Evolutionary conservation across 495 filamentous ascomycete genomes (phyloP).

Genomic region (Emericellopsis terricola): DNA sequence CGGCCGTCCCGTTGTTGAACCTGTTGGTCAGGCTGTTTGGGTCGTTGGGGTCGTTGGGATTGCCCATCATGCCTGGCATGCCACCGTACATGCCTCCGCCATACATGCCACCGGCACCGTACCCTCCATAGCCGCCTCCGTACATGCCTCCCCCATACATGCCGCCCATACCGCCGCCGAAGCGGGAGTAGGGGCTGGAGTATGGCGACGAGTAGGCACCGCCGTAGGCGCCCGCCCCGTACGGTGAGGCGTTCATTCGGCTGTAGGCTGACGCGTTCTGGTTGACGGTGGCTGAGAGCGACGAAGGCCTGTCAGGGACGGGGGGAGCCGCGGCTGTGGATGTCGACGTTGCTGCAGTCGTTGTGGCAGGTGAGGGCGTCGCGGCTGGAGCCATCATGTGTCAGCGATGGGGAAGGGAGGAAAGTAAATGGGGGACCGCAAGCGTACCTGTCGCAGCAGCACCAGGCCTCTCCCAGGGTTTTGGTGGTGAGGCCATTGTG

Average conservation of each 20-base stretch:
- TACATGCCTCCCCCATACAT: conserved; percentile 23
- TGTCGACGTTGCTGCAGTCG: conserved; percentile 21
- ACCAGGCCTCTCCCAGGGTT: conserved; percentile 84
- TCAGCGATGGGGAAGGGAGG: conserved; percentile 10
- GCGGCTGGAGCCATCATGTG: conserved; percentile 21
- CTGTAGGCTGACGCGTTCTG: conserved; percentile 71
- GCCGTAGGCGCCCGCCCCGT: conserved; percentile 26
- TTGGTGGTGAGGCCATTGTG: conserved; percentile 63
- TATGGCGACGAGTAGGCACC: conserved; percentile 16
- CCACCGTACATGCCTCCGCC: conserved; percentile 34
- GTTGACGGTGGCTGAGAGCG: conserved; percentile 61
- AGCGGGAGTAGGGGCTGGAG: conserved; percentile 20
- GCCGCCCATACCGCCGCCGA: conserved; percentile 23
- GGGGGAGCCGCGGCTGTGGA: conserved; percentile 38
- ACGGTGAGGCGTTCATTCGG: conserved; percentile 27
- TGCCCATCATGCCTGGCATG: conserved; percentile 42
- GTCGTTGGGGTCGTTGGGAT: conserved; percentile 75
- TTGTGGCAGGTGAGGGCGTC: conserved; percentile 19
- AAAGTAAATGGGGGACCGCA: conserved; percentile 11
- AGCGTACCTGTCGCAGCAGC: conserved; percentile 34
- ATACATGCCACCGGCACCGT: conserved; percentile 39
- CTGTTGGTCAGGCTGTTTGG: conserved; percentile 81
- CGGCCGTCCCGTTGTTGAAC: conserved; percentile 80
- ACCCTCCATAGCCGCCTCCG: conserved; percentile 37
- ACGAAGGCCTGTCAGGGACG: conserved; percentile 64